Percentiles rank a stretch among this genome's conserved stretches.
These are phyloP conservation scores for Ceratocystis lukuohia DNA, from an alignment of 2,329 filamentous ascomycete genomes.

Conservation along the genomic window DNA sequence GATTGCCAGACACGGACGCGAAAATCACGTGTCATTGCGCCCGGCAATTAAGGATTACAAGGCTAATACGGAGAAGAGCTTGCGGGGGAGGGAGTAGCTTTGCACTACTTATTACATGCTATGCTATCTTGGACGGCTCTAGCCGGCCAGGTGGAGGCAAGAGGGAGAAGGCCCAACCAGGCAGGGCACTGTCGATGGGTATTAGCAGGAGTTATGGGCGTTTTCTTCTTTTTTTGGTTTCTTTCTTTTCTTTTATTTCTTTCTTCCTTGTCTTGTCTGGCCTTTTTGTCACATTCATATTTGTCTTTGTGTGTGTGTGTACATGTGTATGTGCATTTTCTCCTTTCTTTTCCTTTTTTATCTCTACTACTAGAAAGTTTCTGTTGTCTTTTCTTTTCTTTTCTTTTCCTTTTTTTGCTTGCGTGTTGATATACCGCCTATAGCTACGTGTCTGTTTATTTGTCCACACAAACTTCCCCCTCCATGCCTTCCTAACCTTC, in stretches of 20 bases:
- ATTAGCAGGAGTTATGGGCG: conserved; percentile 4
- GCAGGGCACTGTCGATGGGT: background rate
- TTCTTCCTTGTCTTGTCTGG: background rate
- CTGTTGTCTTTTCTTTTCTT: conserved; percentile 1
- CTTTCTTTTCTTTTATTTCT: background rate
- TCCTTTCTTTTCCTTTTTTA: background rate
- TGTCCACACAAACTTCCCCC: conserved; percentile 24
- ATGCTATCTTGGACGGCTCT: no score
- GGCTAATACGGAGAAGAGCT: no score
- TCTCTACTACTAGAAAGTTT: background rate
- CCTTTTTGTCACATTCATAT: background rate
- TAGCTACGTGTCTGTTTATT: background rate
- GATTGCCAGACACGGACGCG: no score
- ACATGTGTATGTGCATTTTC: background rate
- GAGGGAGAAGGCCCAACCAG: background rate
- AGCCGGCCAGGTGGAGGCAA: background rate
- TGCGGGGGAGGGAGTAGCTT: background rate
- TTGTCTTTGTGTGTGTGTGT: background rate
- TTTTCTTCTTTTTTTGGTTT: background rate
- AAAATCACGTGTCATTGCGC: no score
- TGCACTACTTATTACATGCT: no score
- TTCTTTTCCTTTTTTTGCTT: background rate
- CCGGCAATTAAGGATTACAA: no score
- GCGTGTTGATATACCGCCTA: no score
- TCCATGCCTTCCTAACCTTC: conserved; percentile 42